Base-by-base conservation (phyloP, 1,284 basidiomycete genomes). In the Sporisorium scitamineum region DNA sequence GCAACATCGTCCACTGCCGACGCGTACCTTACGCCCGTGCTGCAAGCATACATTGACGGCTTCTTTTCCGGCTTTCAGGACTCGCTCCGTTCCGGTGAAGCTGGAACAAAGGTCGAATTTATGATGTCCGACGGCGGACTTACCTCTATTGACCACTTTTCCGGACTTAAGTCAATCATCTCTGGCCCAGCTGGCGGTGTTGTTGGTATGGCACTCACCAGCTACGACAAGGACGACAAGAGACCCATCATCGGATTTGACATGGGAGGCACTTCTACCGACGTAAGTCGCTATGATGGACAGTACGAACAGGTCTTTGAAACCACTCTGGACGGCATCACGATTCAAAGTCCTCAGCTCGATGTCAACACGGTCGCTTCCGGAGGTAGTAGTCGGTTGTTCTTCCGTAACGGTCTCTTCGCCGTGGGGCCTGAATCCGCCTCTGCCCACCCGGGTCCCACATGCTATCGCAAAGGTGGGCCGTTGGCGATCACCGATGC, bases 1-100 rank as follows among this genome's bases (percentile, higher is more conserved):
- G 96, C 94, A 0, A 91, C 93, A 4, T 95, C 94, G 0, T 91
- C 94, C 0, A 97, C 94, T 0, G 96, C 95, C 0, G 96, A 99
- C 80, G 97, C 96, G 2, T 99, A 99, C 85, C 90, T 98, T 31
- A 97, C 95, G 0, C 96, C 95, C 1, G 92, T 97, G 52, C 87
- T 97, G 37, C 88, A 89, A 24, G 89, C 90, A 31, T 97, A 97
- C 82, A 89, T 97, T n/a, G 91, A 95, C 74, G 93, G 94, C 0
- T 97, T 97, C 88, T 97, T 95, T 86, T 86, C 87, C 32, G 94
- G 95, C 0, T 97, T 97, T 78, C 92, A 95, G 75, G 89, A 88
- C 37, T 90, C 91, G 73, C 87, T 94, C 61, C 85, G 87, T 48
- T 86, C 88, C 27, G 85, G 88, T 37, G 55, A 52, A 22, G 81